A percentile compares a stretch with the other conserved stretches of the same genome.
phyloP scores from a whole-genome alignment of 306 rosid species.

The Cucumis melo region DNA sequence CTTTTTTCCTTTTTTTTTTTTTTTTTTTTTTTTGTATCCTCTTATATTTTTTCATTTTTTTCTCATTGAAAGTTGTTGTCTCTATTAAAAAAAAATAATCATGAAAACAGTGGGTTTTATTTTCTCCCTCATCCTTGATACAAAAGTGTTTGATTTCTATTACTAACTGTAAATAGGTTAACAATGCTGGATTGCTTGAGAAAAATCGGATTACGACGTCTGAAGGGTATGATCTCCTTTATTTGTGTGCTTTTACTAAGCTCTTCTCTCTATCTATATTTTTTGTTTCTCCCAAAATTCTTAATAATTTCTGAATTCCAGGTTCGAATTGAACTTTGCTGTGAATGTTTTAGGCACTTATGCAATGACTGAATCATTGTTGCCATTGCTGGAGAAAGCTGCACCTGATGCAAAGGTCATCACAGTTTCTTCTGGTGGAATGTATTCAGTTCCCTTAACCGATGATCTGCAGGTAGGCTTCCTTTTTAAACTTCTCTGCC shows the following conservation, averaged over 20 bases:
- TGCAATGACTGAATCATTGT: slow-evolving; percentile 56
- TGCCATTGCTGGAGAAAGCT: slow-evolving; percentile 71
- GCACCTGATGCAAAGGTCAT: slow-evolving; percentile 88
- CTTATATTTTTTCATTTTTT: no score
- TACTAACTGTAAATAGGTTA: slow-evolving; percentile 35
- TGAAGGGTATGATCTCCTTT: slow-evolving; percentile 56
- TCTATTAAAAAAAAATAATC: no score
- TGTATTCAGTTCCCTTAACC: slow-evolving; percentile 70
- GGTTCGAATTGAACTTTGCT: slow-evolving; percentile 75
- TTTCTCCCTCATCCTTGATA: no score
- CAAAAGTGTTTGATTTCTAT: no score
- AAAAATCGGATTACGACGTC: slow-evolving; percentile 49
- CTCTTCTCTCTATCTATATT: not conserved
- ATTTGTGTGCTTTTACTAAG: not conserved
- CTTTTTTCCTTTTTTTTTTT: no score
- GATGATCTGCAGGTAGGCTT: slow-evolving; percentile 58
- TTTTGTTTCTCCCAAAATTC: not conserved
- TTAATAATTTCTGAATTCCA: slow-evolving; percentile 15
- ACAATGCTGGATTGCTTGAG: slow-evolving; percentile 86
- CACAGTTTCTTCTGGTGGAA: slow-evolving; percentile 95
- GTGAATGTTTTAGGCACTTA: slow-evolving; percentile 74
- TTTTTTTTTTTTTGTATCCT: no score
- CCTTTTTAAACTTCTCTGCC: not conserved
- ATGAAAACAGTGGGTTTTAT: no score
- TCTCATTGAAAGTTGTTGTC: no score